Base-by-base conservation (phyloP, 176 grass and related monocot genomes). In the Panicum miliaceum region DNA sequence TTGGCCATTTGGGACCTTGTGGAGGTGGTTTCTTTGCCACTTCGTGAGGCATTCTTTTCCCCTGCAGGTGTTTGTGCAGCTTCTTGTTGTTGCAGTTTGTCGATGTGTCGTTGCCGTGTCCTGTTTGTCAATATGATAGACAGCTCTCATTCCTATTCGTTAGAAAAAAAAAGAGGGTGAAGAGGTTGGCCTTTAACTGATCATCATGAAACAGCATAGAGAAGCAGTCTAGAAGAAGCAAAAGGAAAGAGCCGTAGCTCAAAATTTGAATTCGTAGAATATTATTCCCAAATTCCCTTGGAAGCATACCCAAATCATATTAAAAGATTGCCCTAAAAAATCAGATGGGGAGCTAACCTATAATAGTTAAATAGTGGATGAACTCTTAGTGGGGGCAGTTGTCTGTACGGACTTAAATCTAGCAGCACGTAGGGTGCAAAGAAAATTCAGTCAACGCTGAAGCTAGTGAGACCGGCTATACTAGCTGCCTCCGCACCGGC, bases 371-470 rank as follows among this genome's bases (percentile, higher is more conserved):
- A 3, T 50, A 10, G 8, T 25, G 38, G 58, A 22, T 48, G 8
- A 64, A 64, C 19, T 46, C 9, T 78, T 25, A 79, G 60, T 64
- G 59, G 76, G 41, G 15, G 75, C 11, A 35, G 53, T 72, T 82
- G 53, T 81, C 36, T 20, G 66, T 52, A 41, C 50, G 9, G 18
- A 64, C 53, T 69, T 37, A n/a, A 59, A 71, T 82, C 53, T 35
- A 72, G 52, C 53, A 60, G 54, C 54, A 57, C 14, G 58, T 12
- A 16, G 10, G 25, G 19, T 16, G 25, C 38, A 78, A 73, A 61
- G 18, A 82, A 45, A 73, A 82, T 73, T 60, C 25, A 83, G 41
- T 83, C 81, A 73, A 71, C 12, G 40, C 75, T 45, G 35, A 57
- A 50, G 29, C 37, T 35, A 40, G 37, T 77, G n/a, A n/a, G 36